Evolutionary conservation across 139 green algal species (phyloP), one percentile per base, ranked within the genome.

Genomic region (Nannochloris sp.): DNA sequence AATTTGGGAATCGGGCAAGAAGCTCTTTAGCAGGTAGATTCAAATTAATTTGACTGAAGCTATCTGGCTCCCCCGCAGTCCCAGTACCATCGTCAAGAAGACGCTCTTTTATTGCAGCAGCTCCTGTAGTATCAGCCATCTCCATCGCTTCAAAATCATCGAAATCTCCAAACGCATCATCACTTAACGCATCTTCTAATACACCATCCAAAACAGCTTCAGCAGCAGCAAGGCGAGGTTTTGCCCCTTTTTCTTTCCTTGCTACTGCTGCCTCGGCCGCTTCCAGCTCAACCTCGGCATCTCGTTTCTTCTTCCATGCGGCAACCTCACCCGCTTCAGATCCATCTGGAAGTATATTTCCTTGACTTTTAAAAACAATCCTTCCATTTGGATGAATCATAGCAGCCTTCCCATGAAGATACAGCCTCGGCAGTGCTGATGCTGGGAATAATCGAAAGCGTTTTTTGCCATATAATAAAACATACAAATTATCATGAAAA

Each of bases 401-500:
- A 14, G 12, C 19, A 3, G 84, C 3, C 4, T 61, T 24, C 9
- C 89, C 89, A 23, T 82, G 39, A 6, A 80, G 86, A 83, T 88
- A 87, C 59, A 65, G 48, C 32, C 3, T n/a, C 14, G 10, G 27
- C 14, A 53, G 10, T 29, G 13, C 8, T 2, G 27, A n/a, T 2
- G 89, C 87, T 4, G 82, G 81, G 64, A 71, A 96, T 12, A 96
- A 78, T 12, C 77, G 55, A 73, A 96, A 96, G 44, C 74, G 75
- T 79, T 96, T 96, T 57, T 68, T 58, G 6, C 89, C 89, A 1
- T 80, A 67, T 61, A 95, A 72, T 75, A 95, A 71, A 36, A 92
- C 58, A 47, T 95, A 96, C 54, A 95, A 71, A 66, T 96, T 96
- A 77, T 96, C 89, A 67, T 96, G 89, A 42, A 83, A 95, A 74